Percentiles rank a stretch among this genome's conserved stretches.
Evolutionary conservation across 495 filamentous ascomycete species (phyloP).

Genomic region (Beverwykella pulmonaria): DNA sequence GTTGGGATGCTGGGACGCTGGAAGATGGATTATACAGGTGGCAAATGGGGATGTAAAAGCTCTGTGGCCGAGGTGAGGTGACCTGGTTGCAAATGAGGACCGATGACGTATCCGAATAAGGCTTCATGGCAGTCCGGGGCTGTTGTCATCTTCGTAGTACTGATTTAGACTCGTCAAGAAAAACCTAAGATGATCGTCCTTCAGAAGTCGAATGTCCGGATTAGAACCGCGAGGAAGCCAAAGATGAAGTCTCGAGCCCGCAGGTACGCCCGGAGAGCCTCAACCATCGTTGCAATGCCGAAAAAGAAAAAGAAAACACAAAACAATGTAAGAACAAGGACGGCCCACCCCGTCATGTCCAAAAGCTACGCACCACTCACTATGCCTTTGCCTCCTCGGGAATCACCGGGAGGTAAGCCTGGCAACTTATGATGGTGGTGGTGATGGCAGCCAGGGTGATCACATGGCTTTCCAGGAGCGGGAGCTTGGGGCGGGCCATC

Average conservation of each 20-base stretch:
- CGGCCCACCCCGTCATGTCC: conserved; percentile 41
- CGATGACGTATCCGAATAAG: not conserved
- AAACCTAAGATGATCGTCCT: not conserved
- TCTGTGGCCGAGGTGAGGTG: not conserved
- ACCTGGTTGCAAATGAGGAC: not conserved
- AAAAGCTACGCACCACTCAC: conserved; percentile 33
- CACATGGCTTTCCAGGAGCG: conserved; percentile 8
- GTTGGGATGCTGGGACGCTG: conserved; percentile 19
- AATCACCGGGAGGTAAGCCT: conserved; percentile 10
- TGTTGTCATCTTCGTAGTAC: not conserved
- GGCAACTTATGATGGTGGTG: conserved; percentile 18
- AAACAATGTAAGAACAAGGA: conserved; percentile 35
- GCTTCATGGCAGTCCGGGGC: not conserved
- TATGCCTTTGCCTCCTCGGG: conserved; percentile 18
- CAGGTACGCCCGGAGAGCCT: conserved; percentile 1
- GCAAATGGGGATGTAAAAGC: not conserved
- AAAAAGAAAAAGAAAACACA: conserved; percentile 17
- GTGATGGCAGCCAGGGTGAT: conserved; percentile 27
- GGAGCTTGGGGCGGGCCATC: conserved; percentile 21
- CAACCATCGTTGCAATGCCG: conserved; percentile 21
- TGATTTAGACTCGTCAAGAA: not conserved
- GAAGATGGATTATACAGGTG: not conserved
- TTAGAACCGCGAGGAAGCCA: not conserved
- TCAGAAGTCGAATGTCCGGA: not conserved
- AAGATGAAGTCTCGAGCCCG: not conserved